Evolutionary conservation across 140 eudicot species (phyloP), one percentile per base, ranked within the genome.

Genomic region (Erigeron philadelphicus): DNA sequence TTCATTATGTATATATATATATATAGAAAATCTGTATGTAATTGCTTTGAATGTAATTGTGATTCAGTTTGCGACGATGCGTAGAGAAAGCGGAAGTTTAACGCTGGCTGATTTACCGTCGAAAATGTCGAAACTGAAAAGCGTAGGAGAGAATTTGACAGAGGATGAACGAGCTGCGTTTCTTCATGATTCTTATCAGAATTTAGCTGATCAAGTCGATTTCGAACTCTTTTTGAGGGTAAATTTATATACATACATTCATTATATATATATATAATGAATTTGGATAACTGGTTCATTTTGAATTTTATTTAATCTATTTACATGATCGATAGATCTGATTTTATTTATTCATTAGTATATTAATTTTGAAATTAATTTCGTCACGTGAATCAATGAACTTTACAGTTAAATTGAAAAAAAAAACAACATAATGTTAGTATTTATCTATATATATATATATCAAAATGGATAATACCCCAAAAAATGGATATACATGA

Each of bases 171-270:
- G 88, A 79, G 85, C 79, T 56, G 82, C 80, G 65, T 86, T 90
- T 71, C 86, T 90, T 62, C 79, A 76, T 45, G 90, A 83, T 72
- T 75, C 87, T 11, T 90, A 84, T 66, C 78, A 84, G 81, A 77
- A 84, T 76, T 61, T 90, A 74, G 83, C 75, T 41, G 80, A 81
- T 56, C 93, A 92, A 60, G 90, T 89, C 71, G 95, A 86, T 88
- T 92, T 92, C 49, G 98, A 92, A 68, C 90, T 90, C 21, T 88
- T 88, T 81, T 89, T 92, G 71, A 82, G 87, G 93, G 95, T 91
- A 64, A 78, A 58, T 42, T 43, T 9, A 6, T 52, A 68, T 11
- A 31, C 11, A 9, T 50, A 13, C 10, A 5, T 50, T 7, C 57
- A 50, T 50, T n/a, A n/a, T n/a, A 21, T 21, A 1, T 21, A 21